Base-by-base conservation (phyloP, 129 eudicot genomes). In the Tagetes patula region DNA sequence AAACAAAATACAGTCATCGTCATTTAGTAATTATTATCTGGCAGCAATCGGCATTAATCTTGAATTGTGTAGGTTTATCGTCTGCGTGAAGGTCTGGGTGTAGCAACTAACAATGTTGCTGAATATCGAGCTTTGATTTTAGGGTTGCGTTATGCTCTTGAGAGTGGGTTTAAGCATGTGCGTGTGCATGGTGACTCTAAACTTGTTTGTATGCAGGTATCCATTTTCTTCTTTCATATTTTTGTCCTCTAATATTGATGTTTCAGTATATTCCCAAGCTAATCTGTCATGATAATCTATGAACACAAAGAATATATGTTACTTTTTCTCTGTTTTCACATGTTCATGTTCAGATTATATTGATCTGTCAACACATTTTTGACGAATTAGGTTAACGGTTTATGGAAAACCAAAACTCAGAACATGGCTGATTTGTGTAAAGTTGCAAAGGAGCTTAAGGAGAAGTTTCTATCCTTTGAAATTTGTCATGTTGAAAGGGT, bases 191-290 rank as follows among this genome's bases (percentile, higher is more conserved):
- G 98, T 64, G 98, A 88, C 84, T 94, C 98, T 41, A 85, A 87
- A 69, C 98, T 94, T 74, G 96, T 94, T 56, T 86, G 92, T 75
- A 87, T 85, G 95, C 96, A 94, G 98, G 98, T 89, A 74, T 39
- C 5, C 12, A 4, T 66, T 72, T 13, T 37, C 53, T 5, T 14
- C 42, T 27, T 42, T 43, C 41, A 20, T 20, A 20, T 20, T 20
- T 20, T 20, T 5, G 13, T 65, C 8, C 4, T 10, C 5, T 49
- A 3, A 54, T 10, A 71, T 20, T 12, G 33, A 41, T 45, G 50
- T 10, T 59, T 3, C 33, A 2, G 45, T 60, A 32, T 70, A 0
- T 61, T 14, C 6, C 45, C 0, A 10, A 37, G 53, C 27, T 12
- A n/a, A n/a, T 62, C n/a, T 11, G 30, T 36, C 27, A 20, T 20